Conservation (phyloP, 306 rosid genomes). For the Lathyrus aphaca region DNA sequence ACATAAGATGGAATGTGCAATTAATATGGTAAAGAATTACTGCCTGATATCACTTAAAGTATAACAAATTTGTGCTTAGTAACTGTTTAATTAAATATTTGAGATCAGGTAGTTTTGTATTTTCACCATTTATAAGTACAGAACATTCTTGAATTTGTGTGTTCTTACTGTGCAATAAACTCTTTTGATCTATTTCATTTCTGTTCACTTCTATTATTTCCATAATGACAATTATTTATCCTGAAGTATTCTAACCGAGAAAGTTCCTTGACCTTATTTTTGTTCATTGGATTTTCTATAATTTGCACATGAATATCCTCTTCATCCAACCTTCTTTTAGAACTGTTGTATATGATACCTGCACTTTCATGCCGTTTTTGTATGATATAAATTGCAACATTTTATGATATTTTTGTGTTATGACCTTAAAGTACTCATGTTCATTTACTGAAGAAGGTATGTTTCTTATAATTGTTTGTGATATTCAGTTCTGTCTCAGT, state of each 20-base stretch:
- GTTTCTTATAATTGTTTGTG: constrained; percentile 18
- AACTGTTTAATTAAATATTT: no score
- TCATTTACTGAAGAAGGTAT: constrained; percentile 9
- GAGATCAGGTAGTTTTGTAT: constrained; percentile 21
- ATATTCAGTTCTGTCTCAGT: constrained; percentile 31
- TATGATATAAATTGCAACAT: constrained; percentile 16
- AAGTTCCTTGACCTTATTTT: neutral
- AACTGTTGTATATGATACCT: constrained; percentile 17
- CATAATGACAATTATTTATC: constrained; percentile 17
- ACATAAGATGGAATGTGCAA: neutral
- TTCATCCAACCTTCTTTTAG: neutral
- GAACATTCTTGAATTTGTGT: constrained; percentile 2
- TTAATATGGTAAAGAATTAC: neutral
- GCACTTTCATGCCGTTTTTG: constrained; percentile 33
- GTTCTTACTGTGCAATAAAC: neutral
- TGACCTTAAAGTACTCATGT: constrained; percentile 9
- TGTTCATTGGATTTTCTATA: neutral
- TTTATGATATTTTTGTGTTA: neutral
- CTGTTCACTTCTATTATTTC: constrained; percentile 20
- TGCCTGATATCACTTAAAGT: constrained; percentile 15
- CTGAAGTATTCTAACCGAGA: neutral
- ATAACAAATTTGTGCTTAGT: constrained; percentile 23
- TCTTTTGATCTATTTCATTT: neutral
- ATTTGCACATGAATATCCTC: constrained; percentile 3
- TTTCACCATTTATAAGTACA: constrained; percentile 14